Base-by-base conservation (phyloP, 768 basidiomycete genomes). In the Boletus pseudo-olivaceus region DNA sequence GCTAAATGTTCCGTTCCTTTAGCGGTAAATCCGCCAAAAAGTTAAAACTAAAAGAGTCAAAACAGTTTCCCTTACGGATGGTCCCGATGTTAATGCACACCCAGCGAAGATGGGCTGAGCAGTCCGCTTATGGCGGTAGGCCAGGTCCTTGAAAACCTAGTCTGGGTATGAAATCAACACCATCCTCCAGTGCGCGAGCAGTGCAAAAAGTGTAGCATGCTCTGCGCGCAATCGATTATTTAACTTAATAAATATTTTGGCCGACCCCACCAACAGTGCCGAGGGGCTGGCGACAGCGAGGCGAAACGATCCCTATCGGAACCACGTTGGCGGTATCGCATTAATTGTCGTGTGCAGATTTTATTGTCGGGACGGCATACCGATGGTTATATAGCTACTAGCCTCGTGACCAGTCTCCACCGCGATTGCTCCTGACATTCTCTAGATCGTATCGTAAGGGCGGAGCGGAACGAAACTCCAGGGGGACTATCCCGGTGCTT, bases 1-100 rank as follows among this genome's bases (percentile, higher is more conserved):
- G 47, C 46, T 42, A 60, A 62, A 57, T 61, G 17, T 19, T 19
- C 59, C 62, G 58, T 53, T 57, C 40, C 50, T 57, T 55, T 55
- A 50, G 59, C 47, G 54, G 63, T 57, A 55, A 51, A 54, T 57
- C 50, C 52, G 66, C 59, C 57, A 72, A 71, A 71, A 71, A 62
- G 62, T 43, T 60, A 61, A 73, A 71, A 70, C 67, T 26, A 48
- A 67, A 68, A 69, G 65, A 72, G 71, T 62, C 65, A 73, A 73
- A 67, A 59, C 53, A 52, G 59, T 57, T 56, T 55, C 66, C 61
- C 52, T 62, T 61, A 51, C 58, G 66, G 62, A 41, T 48, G 41
- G 41, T 46, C 58, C 59, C 62, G 65, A 61, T 40, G 45, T 55
- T 45, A 60, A 55, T 41, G 42, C 48, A 57, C 42, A 39, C 51